Base-by-base conservation (phyloP, 2,329 filamentous ascomycete species). In the Pseudocercospora crystallina region DNA sequence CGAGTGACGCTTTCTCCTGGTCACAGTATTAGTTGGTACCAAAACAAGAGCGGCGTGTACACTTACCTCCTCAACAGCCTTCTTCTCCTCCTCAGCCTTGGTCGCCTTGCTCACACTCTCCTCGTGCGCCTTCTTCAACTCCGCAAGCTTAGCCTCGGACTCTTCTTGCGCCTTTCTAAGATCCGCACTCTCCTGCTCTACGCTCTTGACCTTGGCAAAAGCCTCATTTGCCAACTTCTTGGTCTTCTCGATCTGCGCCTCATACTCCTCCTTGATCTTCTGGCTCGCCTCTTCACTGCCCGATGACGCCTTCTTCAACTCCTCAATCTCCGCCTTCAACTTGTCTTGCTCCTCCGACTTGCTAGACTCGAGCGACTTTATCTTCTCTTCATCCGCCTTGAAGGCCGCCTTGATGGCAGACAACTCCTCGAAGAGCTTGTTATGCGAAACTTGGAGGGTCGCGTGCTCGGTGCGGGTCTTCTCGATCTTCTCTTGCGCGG, bases 341-440 rank as follows among this genome's bases (percentile, higher is more conserved):
- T 53, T 47, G 15, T 55, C 49, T n/a, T 44, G 41, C 35, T 57
- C 55, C 15, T 41, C 20, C 13, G 41, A 45, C 36, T 47, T 47
- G 14, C 15, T 35, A 8, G 42, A 12, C 29, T 56, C 46, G n/a
- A 48, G 43, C 17, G 49, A 43, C 41, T 51, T 48, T 40, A 50
- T 55, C 48, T 48, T 45, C 48, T 48, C 49, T 15, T 56, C 53
- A 20, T 56, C 49, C 7, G 44, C 53, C 37, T 53, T 45, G n/a
- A 42, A 46, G 8, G 46, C 38, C 17, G 42, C 41, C 46, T 56
- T 56, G 37, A 52, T 39, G 15, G 49, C 54, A 42, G 51, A 47
- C 8, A 56, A 49, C 51, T 59, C 56, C 44, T 59, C 56, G 49
- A 59, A 59, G 17, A 49, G 54, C 53, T 53, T 56, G 56, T 59